Evolutionary conservation across 2,329 filamentous ascomycete species (phyloP), one percentile per base, ranked within the genome.

Genomic region (Cordyceps militaris): DNA sequence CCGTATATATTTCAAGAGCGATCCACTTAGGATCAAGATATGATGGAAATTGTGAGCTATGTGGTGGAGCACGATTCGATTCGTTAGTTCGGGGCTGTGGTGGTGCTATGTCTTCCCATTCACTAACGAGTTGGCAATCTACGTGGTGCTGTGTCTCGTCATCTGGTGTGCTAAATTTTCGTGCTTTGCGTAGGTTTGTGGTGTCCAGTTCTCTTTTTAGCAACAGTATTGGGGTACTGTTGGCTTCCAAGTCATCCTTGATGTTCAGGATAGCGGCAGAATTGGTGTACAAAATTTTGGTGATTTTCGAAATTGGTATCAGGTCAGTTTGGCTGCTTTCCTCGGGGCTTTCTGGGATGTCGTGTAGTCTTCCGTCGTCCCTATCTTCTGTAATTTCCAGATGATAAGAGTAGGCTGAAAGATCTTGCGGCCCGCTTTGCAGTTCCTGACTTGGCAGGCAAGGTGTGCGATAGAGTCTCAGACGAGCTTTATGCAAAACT

Each of bases 201-300:
- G 87, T 85, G 59, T 84, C 78, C 5, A 81, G 63, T 63, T 93
- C 88, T 63, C 89, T 77, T 69, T 91, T 92, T 43, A 94, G 69
- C 0, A 94, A 72, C 1, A 94, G 74, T 1, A 93, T 83, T 0
- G 89, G 55, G 14, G 47, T 52, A n/a, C 23, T 46, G 9, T 16
- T 28, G 8, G 55, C 85, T 14, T 86, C 86, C 9, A 72, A 69
- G 4, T 73, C 71, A 23, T 71, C 73, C 16, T 76, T 76, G 57
- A 97, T 91, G 61, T 96, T 96, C 26, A 97, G 77, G 10, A 97
- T 89, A 64, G 89, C 89, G 19, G 91, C 91, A 0, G 90, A 95
- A 63, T 96, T 89, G 1, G 91, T 91, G 66, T 96, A 97, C 71
- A 96, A 96, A 32, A 96, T 90, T 67, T 95, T 96, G 6, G 91